Base-by-base conservation (phyloP, 805 yeast species). In the Debaryomyces prosopidis region DNA sequence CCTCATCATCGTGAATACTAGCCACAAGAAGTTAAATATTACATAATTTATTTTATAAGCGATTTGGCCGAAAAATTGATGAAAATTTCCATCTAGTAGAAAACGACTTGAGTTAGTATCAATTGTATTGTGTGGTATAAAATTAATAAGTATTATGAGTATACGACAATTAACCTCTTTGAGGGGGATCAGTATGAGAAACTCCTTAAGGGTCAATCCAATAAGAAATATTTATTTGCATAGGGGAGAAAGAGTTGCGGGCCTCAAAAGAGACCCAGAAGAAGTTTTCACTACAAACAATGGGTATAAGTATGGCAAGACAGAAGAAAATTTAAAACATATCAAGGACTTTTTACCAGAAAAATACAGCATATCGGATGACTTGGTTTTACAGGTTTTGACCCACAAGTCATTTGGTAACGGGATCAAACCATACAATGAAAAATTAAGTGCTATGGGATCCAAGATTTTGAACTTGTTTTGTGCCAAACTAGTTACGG, bases 351-450 rank as follows among this genome's bases (percentile, higher is more conserved):
- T 81, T 51, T 65, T 85, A 44, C 48, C 58, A 16, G 71, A 70
- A 17, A 71, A 77, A 48, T 83, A 73, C 57, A 52, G 71, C 35
- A 69, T 91, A 35, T 73, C 85, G 4, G 86, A 88, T 56, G 75
- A 76, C 5, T 53, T 85, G 47, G 68, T 85, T 17, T 71, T 89
- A 49, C 98, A 92, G 69, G 82, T 88, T 34, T 71, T 91, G 57
- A 91, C 97, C 5, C 97, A 92, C 70, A 92, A 92, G 69, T 88
- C 96, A 17, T 92, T 90, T 74, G 96, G 95, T 4, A 95, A 89
- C 68, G 97, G 96, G 8, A 73, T 79, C 50, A 82, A 84, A 56
- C 97, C 97, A 6, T 89, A 87, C 69, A 92, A 91, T 68, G 97
- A 90, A 62, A 87, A 85, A 63, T 73, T 92, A 55, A 75, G 89